These are phyloP conservation scores for Malus hybrid DNA, from an alignment of 331 rosid species.

Conservation along the genomic window DNA sequence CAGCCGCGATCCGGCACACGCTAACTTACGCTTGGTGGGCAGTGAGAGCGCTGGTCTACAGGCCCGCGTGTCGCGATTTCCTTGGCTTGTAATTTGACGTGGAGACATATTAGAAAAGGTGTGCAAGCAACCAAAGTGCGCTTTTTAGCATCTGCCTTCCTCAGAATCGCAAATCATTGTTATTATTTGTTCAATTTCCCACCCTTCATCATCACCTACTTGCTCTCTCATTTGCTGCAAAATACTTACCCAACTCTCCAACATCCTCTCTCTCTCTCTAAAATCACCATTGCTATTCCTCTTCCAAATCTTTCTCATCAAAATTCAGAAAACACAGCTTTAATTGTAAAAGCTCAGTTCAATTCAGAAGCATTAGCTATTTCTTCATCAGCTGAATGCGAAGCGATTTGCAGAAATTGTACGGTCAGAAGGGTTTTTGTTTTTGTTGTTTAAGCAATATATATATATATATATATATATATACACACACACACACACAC, in stretches of 20 bases:
- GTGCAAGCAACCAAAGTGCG: neutral
- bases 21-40: neutral
- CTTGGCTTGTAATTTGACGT: slow-evolving; percentile 14
- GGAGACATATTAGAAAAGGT: neutral
- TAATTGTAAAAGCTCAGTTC: neutral
- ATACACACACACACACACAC: no score
- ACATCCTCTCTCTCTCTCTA: neutral
- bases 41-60: neutral
- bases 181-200: slow-evolving; percentile 19
- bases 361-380: neutral
- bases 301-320: no score
- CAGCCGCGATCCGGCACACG: neutral
- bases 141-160: neutral
- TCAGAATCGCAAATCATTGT: neutral
- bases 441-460: neutral
- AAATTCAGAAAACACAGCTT: no score
- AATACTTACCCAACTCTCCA: slow-evolving; percentile 5
- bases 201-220: slow-evolving; percentile 6
- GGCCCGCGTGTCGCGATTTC: slow-evolving; percentile 10
- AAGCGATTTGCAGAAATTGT: neutral
- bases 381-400: neutral
- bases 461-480: no score
- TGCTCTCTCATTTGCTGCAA: slow-evolving; percentile 14
- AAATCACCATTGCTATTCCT: neutral
- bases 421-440: neutral